A percentile compares a stretch with the other conserved stretches of the same genome.
phyloP scores from a whole-genome alignment of 1,284 basidiomycete species.

The Cutaneotrichosporon sp. region DNA sequence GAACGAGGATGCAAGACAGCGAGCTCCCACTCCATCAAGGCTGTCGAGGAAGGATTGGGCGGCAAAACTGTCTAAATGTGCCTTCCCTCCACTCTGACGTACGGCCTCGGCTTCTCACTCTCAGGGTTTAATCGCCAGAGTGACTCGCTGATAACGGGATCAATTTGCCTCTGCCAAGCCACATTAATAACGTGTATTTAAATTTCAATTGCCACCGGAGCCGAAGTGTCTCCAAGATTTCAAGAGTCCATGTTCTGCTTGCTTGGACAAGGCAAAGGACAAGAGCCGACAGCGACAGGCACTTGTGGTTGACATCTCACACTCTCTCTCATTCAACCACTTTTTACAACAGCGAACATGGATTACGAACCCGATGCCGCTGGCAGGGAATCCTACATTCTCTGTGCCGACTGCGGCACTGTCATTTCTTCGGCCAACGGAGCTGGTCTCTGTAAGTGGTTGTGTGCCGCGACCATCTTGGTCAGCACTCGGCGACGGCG shows the following conservation, averaged over 20 bases:
- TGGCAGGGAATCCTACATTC: conserved; percentile 45
- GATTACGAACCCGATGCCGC: conserved; percentile 43
- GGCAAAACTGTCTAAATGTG: no score
- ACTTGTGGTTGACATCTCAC: background rate
- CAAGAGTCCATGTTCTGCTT: background rate
- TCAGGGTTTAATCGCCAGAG: no score
- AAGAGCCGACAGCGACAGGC: background rate
- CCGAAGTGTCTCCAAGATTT: conserved; percentile 5
- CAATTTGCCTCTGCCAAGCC: background rate
- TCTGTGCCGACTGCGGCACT: conserved; percentile 58
- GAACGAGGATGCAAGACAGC: no score
- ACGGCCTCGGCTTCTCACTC: no score
- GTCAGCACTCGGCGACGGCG: conserved; percentile 27
- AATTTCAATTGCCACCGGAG: conserved; percentile 4
- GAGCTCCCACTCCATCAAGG: no score
- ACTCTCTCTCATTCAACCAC: background rate
- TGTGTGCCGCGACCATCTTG: conserved; percentile 76
- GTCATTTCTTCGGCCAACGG: conserved; percentile 81
- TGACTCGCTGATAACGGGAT: no score
- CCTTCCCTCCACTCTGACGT: no score
- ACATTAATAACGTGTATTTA: conserved; percentile 2
- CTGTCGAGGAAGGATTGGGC: no score
- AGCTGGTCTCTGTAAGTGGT: conserved; percentile 72
- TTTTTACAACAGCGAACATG: conserved; percentile 20
- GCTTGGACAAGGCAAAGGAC: no score